Base-by-base conservation (phyloP, 352 stramenopile species). In the Pythium periplocum region DNA sequence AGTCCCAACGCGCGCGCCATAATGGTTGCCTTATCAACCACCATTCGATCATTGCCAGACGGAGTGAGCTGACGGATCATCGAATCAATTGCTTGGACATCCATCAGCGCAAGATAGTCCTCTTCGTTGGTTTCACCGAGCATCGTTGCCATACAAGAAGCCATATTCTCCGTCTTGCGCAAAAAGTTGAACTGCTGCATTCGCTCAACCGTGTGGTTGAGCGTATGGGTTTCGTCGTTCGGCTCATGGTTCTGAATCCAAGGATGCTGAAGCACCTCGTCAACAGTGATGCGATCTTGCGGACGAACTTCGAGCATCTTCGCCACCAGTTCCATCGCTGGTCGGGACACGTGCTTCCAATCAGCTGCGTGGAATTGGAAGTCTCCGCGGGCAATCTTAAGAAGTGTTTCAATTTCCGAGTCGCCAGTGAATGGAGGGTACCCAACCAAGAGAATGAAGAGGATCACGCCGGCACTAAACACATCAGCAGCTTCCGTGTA, bases 101-200 rank as follows among this genome's bases (percentile, higher is more conserved):
- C 73, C 48, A 76, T 65, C 34, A 89, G 71, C 11, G 70, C 60
- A 31, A 68, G 57, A 61, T 77, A 86, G 61, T 87, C 81, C 2
- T 61, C 65, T 33, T 88, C 81, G 35, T 64, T 79, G 17, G 62
- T 67, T 32, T 86, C 74, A 31, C 53, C 47, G 36, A 89, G 57
- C 71, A 88, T 83, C 3, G 42, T 70, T 6, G 64, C 67, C 65
- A 91, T 75, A 53, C 83, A 86, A 17, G 60, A 73, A 3, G 68
- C 77, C 74, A 91, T 86, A 53, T 84, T 87, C 52, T 89, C 71
- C 38, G 81, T 87, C 57, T 88, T 87, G 62, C 81, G 81, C 38
- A 86, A 54, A 40, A 87, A 86, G 61, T 89, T 91, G 64, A 88
- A 91, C n/a, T 70, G 62, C 60, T 91, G 71, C 37, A 91, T 75